Base-by-base conservation (phyloP, 108 stramenopile species). In the Nitzschia sp. region DNA sequence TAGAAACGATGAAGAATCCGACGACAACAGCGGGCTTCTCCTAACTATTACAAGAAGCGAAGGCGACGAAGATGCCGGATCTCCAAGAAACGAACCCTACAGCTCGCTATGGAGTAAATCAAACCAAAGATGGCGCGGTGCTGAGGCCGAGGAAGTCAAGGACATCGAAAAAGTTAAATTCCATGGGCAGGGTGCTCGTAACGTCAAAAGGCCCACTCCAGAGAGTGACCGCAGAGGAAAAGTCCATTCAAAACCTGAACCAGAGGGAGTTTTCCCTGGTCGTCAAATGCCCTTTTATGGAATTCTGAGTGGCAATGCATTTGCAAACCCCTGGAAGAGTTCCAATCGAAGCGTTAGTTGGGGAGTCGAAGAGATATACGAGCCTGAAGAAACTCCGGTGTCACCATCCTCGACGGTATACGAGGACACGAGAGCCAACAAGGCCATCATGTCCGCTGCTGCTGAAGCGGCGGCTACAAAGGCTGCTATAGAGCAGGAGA, bases 291-390 rank as follows among this genome's bases (percentile, higher is more conserved):
- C 38, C 9, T 13, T 13, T 41, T 6, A 13, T 41, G 38, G 9
- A 41, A 41, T 50, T 22, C 19, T 21, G 17, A 50, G 21, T 21
- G 48, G 19, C 8, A 22, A 41, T 21, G 3, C 13, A 2, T 38
- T 38, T 17, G 6, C 55, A 3, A 56, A 56, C 13, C 59, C 46
- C 2, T 50, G 47, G 53, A 66, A 53, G 11, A 66, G 28, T 34
- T 50, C 46, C 21, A 52, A 38, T 13, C 33, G 62, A 1, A 72
- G 53, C 38, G 62, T 72, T 13, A 75, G 60, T 22, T 75, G 73
- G 73, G 73, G 66, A 4, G 35, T 53, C 34, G 73, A 75, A 30
- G 73, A 67, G 45, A 68, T 75, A 2, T 75, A 53, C 59, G 66
- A 75, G 45, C 2, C 29, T 25, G 1, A 36, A 36, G 2, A 38